Conservation (phyloP, 164 flowering plant genomes). For the Macadamia integrifolia region DNA sequence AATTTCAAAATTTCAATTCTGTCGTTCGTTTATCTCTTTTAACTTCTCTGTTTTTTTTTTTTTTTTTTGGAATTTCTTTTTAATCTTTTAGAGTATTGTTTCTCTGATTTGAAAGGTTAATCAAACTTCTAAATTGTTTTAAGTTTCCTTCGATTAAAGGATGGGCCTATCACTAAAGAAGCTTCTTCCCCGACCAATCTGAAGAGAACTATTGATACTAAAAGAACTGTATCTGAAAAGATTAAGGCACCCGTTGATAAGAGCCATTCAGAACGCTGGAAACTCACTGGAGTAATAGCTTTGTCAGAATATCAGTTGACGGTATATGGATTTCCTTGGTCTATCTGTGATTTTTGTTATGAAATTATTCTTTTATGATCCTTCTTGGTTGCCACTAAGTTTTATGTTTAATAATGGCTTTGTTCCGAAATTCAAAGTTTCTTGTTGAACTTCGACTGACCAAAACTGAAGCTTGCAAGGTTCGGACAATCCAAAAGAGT, state of each 20-base stretch:
- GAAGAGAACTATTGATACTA: slow-evolving; percentile 18
- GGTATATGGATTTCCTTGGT: slow-evolving; percentile 31
- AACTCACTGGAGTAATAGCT: slow-evolving; percentile 63
- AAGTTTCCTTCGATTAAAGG: slow-evolving; percentile 32
- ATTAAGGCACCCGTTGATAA: slow-evolving; percentile 26
- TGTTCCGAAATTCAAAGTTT: too few species aligned
- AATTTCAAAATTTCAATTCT: too few species aligned
- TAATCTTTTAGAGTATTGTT: too few species aligned
- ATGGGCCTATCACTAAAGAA: slow-evolving; percentile 61
- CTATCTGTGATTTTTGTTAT: background rate
- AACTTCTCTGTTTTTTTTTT: too few species aligned
- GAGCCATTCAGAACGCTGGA: slow-evolving; percentile 57
- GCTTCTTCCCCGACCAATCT: slow-evolving; percentile 24
- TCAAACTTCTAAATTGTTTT: background rate
- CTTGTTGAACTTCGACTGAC: too few species aligned
- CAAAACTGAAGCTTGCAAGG: too few species aligned
- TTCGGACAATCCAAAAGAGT: too few species aligned
- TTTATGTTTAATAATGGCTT: background rate
- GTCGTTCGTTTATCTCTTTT: too few species aligned
- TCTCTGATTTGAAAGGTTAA: too few species aligned
- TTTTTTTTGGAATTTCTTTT: too few species aligned
- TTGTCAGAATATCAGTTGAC: slow-evolving; percentile 51
- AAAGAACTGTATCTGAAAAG: slow-evolving; percentile 11
- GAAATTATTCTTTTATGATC: background rate
- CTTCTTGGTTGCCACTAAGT: background rate